A percentile compares a stretch with the other conserved stretches of the same genome.
Evolutionary conservation across 2,329 filamentous ascomycete genomes (phyloP).

Genomic region (Paecilomyces fulvus): DNA sequence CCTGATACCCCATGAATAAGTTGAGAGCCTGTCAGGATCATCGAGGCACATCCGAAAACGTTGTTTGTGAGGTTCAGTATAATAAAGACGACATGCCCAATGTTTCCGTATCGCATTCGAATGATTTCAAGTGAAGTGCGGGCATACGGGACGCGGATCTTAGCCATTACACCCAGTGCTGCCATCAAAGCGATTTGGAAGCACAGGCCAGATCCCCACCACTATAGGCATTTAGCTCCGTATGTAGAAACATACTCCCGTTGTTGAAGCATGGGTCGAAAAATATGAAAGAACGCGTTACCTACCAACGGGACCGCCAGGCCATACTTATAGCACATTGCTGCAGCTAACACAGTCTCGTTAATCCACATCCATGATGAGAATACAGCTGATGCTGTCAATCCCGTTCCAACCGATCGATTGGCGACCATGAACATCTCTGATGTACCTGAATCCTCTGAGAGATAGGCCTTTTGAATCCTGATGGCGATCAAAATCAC

Average conservation of each 20-base stretch:
- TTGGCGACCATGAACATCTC: conserved; percentile 36
- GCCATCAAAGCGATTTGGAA: conserved; percentile 46
- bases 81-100: conserved; percentile 20
- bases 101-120: conserved; percentile 38
- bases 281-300: neutral
- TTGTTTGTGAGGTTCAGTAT: conserved; percentile 2
- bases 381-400: conserved; percentile 31
- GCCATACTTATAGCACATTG: conserved; percentile 26
- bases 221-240: conserved; percentile 10
- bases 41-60: conserved; percentile 31
- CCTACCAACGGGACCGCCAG: conserved; percentile 26
- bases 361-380: conserved; percentile 34
- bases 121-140: conserved; percentile 46
- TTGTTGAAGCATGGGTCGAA: neutral
- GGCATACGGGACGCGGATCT: conserved; percentile 43
- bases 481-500: conserved; percentile 41
- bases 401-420: conserved; percentile 27
- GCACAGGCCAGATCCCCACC: conserved; percentile 33
- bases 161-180: conserved; percentile 40
- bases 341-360: conserved; percentile 26
- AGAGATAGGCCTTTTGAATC: conserved; percentile 36
- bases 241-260: too few species aligned
- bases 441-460: conserved; percentile 37
- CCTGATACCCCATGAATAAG: conserved; percentile 40
- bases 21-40: conserved; percentile 40